phyloP scores from a whole-genome alignment of 306 rosid species.

The Luffa acutangula region DNA sequence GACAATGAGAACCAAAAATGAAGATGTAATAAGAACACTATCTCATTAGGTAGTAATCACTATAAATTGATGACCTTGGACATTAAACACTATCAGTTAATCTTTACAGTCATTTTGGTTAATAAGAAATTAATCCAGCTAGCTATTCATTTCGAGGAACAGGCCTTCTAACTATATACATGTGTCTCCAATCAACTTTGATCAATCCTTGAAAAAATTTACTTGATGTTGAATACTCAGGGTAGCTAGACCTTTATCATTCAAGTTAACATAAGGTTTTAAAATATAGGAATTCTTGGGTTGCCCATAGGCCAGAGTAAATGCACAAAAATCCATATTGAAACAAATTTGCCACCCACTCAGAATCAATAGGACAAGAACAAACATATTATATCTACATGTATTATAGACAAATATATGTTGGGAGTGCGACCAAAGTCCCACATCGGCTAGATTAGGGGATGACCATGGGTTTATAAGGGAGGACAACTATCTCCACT shows the following conservation, averaged over 20 bases:
- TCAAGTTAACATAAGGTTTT: no score
- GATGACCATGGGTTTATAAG: no score
- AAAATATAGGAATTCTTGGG: no score
- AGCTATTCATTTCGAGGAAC: neutral
- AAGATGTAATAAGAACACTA: neutral
- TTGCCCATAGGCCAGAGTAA: no score
- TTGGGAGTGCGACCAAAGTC: no score
- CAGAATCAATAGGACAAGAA: neutral
- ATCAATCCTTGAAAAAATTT: neutral
- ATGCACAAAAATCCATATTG: neutral
- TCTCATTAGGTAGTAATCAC: neutral
- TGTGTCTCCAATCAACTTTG: neutral
- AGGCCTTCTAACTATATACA: neutral
- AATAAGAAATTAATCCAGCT: neutral
- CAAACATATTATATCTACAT: neutral
- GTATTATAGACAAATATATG: neutral
- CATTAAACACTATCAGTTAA: neutral
- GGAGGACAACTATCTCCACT: no score
- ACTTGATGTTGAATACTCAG: neutral
- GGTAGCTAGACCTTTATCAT: no score
- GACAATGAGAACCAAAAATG: neutral
- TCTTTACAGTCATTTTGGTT: neutral
- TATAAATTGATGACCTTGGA: neutral
- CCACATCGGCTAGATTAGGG: no score
- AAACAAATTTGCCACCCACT: neutral